These are phyloP conservation scores for Saccharomycopsis hybrid DNA, from an alignment of 1,139 yeast species.

Conservation along the genomic window DNA sequence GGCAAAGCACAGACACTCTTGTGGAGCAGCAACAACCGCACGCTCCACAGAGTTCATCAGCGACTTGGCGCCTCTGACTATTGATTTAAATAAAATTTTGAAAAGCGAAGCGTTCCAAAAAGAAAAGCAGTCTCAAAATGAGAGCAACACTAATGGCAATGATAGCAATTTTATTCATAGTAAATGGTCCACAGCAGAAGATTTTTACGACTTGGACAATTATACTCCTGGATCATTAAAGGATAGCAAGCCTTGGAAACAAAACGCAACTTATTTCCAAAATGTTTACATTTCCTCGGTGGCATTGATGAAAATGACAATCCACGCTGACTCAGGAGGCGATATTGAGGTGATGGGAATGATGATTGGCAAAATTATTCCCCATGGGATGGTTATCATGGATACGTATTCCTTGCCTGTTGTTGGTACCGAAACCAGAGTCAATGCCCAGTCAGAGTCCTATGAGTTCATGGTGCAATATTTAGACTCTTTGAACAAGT, in stretches of 20 bases:
- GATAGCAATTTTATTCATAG: no score
- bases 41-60: no score
- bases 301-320: conserved; percentile 73
- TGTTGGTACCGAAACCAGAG: conserved; percentile 93
- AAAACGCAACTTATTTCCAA: conserved; percentile 55
- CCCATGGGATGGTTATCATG: conserved; percentile 58
- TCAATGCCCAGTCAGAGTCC: conserved; percentile 89
- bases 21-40: no score
- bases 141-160: no score
- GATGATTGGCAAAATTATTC: conserved; percentile 70
- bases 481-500: conserved; percentile 50
- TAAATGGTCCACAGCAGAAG: neutral
- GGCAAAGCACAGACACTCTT: no score
- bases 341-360: conserved; percentile 94
- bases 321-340: conserved; percentile 83
- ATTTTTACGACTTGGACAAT: conserved; percentile 9
- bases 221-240: conserved; percentile 7
- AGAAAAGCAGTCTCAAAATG: no score
- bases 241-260: conserved; percentile 37
- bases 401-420: conserved; percentile 88
- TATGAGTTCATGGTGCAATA: conserved; percentile 92
- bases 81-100: no score
- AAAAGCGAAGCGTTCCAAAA: no score
- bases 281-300: conserved; percentile 63
- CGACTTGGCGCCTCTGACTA: no score